Conservation (phyloP, 2,329 filamentous ascomycete species). For the Diplocarpon rosae region DNA sequence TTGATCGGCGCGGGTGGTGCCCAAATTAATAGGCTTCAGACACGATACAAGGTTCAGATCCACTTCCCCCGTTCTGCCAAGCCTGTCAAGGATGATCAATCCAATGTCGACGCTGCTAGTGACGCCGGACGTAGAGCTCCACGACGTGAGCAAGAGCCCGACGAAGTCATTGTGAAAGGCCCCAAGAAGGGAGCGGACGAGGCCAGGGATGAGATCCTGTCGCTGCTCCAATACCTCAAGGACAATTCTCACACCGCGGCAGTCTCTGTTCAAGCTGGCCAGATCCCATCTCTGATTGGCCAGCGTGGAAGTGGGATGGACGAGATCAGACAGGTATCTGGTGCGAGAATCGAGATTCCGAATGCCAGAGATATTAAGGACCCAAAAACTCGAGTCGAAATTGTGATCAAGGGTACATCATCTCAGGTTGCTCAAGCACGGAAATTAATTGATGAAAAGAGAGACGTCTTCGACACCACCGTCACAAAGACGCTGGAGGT, state of each 20-base stretch:
- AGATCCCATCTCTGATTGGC: conserved; percentile 89
- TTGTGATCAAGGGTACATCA: conserved; percentile 87
- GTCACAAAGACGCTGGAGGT: conserved; percentile 74
- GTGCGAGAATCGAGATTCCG: conserved; percentile 86
- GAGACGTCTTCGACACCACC: conserved; percentile 81
- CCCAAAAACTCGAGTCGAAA: conserved; percentile 62
- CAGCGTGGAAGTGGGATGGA: conserved; percentile 86
- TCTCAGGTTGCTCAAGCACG: conserved; percentile 83
- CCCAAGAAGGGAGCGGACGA: conserved; percentile 88
- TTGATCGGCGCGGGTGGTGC: conserved; percentile 80
- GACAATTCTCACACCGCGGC: conserved; percentile 75
- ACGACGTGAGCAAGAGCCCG: conserved; percentile 62
- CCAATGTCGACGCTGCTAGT: conserved; percentile 56
- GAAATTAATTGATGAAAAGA: conserved; percentile 79
- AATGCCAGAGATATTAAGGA: conserved; percentile 61
- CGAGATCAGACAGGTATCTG: conserved; percentile 71
- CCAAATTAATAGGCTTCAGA: conserved; percentile 86
- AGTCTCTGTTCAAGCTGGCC: conserved; percentile 79
- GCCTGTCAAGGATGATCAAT: conserved; percentile 56
- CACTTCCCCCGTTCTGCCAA: conserved; percentile 74
- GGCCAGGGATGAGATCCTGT: conserved; percentile 83
- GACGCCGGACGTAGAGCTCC: conserved; percentile 51
- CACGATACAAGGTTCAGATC: conserved; percentile 85
- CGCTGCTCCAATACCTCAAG: conserved; percentile 76
- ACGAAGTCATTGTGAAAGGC: conserved; percentile 85